Evolutionary conservation across 257 asterid genomes (phyloP).

Genomic region (Solanum acaule): DNA sequence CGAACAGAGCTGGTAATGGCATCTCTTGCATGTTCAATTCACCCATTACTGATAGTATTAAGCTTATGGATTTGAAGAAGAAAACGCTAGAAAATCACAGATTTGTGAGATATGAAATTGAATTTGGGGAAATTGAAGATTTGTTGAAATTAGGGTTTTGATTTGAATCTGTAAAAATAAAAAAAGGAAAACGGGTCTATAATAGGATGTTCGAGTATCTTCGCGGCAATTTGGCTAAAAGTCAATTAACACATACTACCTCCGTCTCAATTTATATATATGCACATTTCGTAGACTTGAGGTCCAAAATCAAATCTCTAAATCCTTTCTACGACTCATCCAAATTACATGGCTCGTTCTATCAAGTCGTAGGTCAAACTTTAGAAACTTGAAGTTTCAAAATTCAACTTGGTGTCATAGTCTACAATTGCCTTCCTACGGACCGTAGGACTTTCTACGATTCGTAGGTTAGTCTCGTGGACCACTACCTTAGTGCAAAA

Average conservation of each 20-base stretch:
- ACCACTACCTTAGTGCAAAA: too few relatives aligned
- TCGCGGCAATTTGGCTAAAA: neutral
- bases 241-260: neutral
- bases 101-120: neutral
- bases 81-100: neutral
- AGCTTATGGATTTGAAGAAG: neutral
- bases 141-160: neutral
- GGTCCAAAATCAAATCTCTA: too few relatives aligned
- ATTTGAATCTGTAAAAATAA: too few relatives aligned
- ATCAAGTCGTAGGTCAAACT: too few relatives aligned
- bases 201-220: neutral
- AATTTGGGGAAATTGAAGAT: neutral
- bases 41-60: slow-evolving; percentile 18
- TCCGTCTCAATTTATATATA: neutral
- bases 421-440: too few relatives aligned
- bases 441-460: too few relatives aligned
- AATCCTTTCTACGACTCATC: too few relatives aligned
- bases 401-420: too few relatives aligned
- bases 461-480: too few relatives aligned
- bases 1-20: slow-evolving; percentile 50
- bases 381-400: too few relatives aligned
- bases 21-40: slow-evolving; percentile 42
- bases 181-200: neutral
- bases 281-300: neutral
- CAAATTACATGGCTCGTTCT: too few relatives aligned